Conservation (phyloP, 768 basidiomycete species). For the Boletus reticulatus region DNA sequence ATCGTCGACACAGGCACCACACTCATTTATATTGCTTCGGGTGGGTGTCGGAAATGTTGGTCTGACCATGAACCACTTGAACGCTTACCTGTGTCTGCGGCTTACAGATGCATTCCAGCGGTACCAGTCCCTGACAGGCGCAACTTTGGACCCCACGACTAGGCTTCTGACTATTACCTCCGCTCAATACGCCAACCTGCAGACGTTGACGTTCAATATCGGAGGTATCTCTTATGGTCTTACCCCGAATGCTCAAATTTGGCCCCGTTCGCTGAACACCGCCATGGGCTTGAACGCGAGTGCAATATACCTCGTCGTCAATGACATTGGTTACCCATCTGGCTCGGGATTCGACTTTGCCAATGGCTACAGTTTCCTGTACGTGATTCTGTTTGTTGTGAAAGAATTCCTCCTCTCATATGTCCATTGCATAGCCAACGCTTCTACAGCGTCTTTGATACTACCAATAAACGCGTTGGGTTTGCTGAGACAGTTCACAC, state of each 20-base stretch:
- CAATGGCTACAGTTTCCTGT: neutral
- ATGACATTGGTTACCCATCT: neutral
- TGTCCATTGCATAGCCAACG: no score
- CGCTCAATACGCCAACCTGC: neutral
- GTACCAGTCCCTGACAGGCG: neutral
- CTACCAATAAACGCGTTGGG: slow-evolving; percentile 31
- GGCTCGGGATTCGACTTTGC: neutral
- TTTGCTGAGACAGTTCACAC: slow-evolving; percentile 37
- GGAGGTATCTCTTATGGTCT: neutral
- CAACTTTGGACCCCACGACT: neutral
- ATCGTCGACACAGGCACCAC: slow-evolving; percentile 36
- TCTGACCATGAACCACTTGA: no score
- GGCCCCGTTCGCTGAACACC: neutral
- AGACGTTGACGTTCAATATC: neutral
- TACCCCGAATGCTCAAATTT: neutral
- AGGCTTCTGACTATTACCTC: neutral
- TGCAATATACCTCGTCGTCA: neutral
- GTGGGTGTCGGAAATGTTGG: slow-evolving; percentile 8
- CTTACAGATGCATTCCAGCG: neutral
- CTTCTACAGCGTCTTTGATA: no score
- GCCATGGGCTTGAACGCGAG: neutral
- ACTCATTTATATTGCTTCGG: slow-evolving; percentile 17
- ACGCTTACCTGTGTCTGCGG: no score
- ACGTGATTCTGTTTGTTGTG: neutral
- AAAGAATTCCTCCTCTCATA: no score